Evolutionary conservation across 2,329 filamentous ascomycete species (phyloP), one percentile per base, ranked within the genome.

Genomic region (Apiospora koreana): DNA sequence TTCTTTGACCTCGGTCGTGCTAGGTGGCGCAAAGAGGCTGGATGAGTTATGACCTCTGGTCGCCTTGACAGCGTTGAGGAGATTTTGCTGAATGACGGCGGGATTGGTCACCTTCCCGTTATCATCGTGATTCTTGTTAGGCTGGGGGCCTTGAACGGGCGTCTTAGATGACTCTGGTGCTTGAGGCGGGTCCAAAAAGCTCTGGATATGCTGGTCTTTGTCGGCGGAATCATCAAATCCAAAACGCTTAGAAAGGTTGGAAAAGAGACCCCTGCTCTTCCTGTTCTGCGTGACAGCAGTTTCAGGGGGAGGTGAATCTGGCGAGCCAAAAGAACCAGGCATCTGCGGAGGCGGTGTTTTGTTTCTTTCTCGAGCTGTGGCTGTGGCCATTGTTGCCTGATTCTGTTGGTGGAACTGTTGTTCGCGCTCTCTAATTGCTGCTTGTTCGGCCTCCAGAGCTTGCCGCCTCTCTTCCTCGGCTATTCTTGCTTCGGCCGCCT

Each of bases 401-500:
- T 81, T 83, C 71, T 86, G 84, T 72, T 84, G 82, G 12, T 77
- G 76, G 81, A 86, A 87, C 64, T 84, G 80, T 72, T 83, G 80
- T 72, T 88, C 84, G 1, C 81, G 81, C 73, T 88, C 87, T 76
- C 89, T 87, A 28, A 94, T 89, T 43, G 86, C 86, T 77, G 89
- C 88, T 73, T 92, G 89, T 77, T 97, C 94, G 65, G 89, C 88
- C 72, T 93, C 92, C 7, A 94, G 80, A 45, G 93, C 90, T 76
- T 91, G 91, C 76, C 92, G 91, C 66, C 93, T 88, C 79, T 94
- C 91, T 76, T 93, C 92, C 77, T 98, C 95, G 0, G 94, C 94
- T 73, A 98, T 91, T 68, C 93, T 89, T 7, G 94, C 93, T 80
- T 98, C 94, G 2, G 93, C 93, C 25, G 93, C 94, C 82, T 97